phyloP scores from a whole-genome alignment of 2,329 filamentous ascomycete species.

The Cylindrodendrum hubeiense region DNA sequence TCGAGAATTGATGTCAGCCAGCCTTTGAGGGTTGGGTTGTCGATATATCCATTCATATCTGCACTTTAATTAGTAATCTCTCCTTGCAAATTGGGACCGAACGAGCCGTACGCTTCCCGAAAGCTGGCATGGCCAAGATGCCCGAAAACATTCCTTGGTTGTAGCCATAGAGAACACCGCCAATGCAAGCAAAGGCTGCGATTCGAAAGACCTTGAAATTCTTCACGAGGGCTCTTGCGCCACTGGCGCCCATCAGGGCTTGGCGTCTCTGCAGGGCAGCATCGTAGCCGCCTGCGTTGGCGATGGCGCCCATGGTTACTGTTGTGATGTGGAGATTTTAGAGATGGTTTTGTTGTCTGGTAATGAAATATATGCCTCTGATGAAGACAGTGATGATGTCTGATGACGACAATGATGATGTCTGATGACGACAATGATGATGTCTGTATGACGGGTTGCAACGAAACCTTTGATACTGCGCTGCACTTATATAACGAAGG shows the following conservation, averaged over 20 bases:
- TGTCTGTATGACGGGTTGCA: neutral
- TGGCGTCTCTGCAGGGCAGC: conserved; percentile 64
- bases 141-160: conserved; percentile 76
- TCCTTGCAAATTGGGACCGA: neutral
- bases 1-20: conserved; percentile 78
- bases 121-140: conserved; percentile 69
- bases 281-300: conserved; percentile 56
- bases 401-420: neutral
- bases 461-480: neutral
- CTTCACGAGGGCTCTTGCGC: conserved; percentile 66
- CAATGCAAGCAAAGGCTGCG: conserved; percentile 72
- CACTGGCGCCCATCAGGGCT: conserved; percentile 65
- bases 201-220: conserved; percentile 73
- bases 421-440: neutral
- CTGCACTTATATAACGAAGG: neutral
- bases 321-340: neutral
- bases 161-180: conserved; percentile 75
- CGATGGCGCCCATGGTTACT: conserved; percentile 14
- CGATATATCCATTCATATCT: conserved; percentile 69
- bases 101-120: conserved; percentile 59
- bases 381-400: too few species aligned
- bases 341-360: neutral
- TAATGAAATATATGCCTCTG: too few species aligned
- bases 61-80: too few species aligned
- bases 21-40: conserved; percentile 67